These are phyloP conservation scores for Lithohypha guttulata DNA, from an alignment of 2,329 filamentous ascomycete genomes.

Conservation along the genomic window DNA sequence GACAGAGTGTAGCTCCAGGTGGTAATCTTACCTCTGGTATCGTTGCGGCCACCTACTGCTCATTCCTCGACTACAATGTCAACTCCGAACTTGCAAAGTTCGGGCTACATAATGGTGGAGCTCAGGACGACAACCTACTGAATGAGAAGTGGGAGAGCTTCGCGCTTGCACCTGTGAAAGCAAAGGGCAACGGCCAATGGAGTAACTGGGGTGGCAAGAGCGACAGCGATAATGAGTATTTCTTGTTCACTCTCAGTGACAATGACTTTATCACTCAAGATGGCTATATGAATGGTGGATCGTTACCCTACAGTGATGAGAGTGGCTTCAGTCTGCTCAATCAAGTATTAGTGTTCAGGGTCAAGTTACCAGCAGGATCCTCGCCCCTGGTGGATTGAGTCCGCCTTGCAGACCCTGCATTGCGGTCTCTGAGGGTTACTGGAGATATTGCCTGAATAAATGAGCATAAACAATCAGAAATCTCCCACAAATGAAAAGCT, in stretches of 20 bases:
- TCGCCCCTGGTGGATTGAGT: background rate
- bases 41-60: constrained; percentile 50
- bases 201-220: constrained; percentile 15
- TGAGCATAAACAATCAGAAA: too few species aligned
- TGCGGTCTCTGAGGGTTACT: too few species aligned
- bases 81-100: constrained; percentile 55
- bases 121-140: constrained; percentile 46
- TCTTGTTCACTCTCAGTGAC: constrained; percentile 56
- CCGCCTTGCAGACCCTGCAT: too few species aligned
- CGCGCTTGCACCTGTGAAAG: constrained; percentile 49
- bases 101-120: constrained; percentile 57
- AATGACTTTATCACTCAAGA: constrained; percentile 69
- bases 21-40: constrained; percentile 47
- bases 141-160: constrained; percentile 73
- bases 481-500: too few species aligned
- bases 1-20: constrained; percentile 34
- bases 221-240: constrained; percentile 41
- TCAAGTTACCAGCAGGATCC: constrained; percentile 33
- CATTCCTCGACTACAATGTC: constrained; percentile 58
- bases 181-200: constrained; percentile 19
- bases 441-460: too few species aligned
- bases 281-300: constrained; percentile 48
- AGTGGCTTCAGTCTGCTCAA: constrained; percentile 50
- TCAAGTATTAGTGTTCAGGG: constrained; percentile 54
- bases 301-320: constrained; percentile 44